A percentile compares a stretch with the other conserved stretches of the same genome.
phyloP scores from a whole-genome alignment of 345 rosid species.

The Salix koriyanagi region DNA sequence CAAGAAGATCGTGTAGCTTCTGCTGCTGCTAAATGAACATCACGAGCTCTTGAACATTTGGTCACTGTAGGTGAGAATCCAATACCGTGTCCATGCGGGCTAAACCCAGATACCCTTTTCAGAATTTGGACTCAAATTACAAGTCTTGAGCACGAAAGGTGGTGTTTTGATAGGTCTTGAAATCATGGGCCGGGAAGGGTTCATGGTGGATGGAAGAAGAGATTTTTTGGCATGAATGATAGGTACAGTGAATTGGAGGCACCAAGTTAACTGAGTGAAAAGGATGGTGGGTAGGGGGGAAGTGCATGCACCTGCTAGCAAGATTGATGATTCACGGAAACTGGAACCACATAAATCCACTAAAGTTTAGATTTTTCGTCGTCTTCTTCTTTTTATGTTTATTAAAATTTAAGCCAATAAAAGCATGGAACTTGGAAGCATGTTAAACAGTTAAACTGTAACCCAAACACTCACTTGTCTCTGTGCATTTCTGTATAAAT shows the following conservation, averaged over 20 bases:
- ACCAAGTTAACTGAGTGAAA: not conserved
- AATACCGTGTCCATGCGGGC: not conserved
- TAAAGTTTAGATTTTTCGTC: no score
- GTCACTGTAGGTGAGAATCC: not conserved
- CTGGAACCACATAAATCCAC: no score
- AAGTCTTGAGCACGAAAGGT: not conserved
- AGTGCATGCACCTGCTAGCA: not conserved
- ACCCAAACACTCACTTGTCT: no score
- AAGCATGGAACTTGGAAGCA: no score
- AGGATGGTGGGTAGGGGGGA: no score
- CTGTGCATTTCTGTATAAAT: no score
- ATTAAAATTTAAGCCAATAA: no score
- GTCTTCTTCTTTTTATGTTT: no score
- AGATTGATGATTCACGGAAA: not conserved
- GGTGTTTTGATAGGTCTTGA: not conserved
- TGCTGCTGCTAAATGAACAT: not conserved
- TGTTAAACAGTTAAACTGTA: no score
- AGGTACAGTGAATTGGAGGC: not conserved
- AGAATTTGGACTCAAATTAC: not conserved
- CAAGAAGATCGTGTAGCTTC: slow-evolving; percentile 8
- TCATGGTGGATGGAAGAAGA: slow-evolving; percentile 18
- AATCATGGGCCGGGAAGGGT: not conserved
- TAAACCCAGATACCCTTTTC: not conserved
- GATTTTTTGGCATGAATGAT: slow-evolving; percentile 3
- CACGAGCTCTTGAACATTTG: slow-evolving; percentile 13